Conservation (phyloP, 257 asterid genomes). For the Ligustrum vulgare region DNA sequence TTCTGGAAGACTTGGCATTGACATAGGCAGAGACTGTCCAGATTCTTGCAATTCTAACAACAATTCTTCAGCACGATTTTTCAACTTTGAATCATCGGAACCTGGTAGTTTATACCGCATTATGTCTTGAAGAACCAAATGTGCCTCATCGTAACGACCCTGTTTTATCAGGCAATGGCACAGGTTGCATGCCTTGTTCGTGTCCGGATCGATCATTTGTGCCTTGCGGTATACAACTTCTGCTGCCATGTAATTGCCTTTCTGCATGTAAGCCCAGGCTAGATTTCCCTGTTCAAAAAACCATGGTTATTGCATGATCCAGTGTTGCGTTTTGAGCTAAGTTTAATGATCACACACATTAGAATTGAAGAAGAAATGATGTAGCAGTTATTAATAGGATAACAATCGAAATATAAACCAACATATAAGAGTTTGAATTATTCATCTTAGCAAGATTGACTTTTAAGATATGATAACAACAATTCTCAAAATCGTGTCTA, state of each 20-base stretch:
- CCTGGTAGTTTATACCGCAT: slow-evolving; percentile 53
- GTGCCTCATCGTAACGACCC: slow-evolving; percentile 61
- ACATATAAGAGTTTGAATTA: too few relatives aligned
- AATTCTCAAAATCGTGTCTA: too few relatives aligned
- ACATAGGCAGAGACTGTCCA: slow-evolving; percentile 23
- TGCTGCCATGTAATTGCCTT: slow-evolving; percentile 67
- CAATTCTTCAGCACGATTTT: slow-evolving; percentile 56
- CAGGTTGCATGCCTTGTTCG: slow-evolving; percentile 80
- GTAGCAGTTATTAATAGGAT: too few relatives aligned
- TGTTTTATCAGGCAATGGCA: slow-evolving; percentile 70
- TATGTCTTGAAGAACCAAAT: slow-evolving; percentile 58
- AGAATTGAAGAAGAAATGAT: too few relatives aligned
- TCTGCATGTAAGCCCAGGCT: slow-evolving; percentile 91
- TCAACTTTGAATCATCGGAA: slow-evolving; percentile 53
- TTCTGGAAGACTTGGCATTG: not conserved
- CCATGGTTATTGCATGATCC: not conserved
- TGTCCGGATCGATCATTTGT: slow-evolving; percentile 79
- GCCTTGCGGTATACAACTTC: slow-evolving; percentile 80
- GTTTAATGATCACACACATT: too few relatives aligned
- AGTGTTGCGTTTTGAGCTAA: too few relatives aligned
- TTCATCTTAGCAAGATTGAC: too few relatives aligned
- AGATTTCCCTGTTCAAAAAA: slow-evolving; percentile 53
- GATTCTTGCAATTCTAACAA: slow-evolving; percentile 35
- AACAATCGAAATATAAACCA: too few relatives aligned
- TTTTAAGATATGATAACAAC: too few relatives aligned